Evolutionary conservation across 2,329 filamentous ascomycete genomes (phyloP), one percentile per base, ranked within the genome.

Genomic region (Bipolaris oryzae): DNA sequence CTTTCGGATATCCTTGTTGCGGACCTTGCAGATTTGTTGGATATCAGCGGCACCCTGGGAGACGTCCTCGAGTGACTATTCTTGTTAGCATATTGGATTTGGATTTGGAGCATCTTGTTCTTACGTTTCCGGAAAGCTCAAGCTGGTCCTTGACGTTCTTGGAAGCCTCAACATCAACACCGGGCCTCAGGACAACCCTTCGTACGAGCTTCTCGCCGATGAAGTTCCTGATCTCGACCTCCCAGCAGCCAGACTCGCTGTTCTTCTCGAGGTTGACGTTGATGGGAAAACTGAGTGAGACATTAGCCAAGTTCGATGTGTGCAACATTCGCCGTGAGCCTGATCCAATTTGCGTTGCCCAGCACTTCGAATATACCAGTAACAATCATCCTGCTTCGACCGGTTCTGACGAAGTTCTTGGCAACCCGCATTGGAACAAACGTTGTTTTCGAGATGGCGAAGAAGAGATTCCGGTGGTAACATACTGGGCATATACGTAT

Each of bases 1-100:
- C 91, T 96, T 75, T 63, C 96, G 92, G 86, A 99, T 99, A 96
- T 99, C 95, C 92, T 99, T 99, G 91, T 99, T 99, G 82, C 92
- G 89, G 82, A 99, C 95, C 84, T 88, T 88, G 92, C 95, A 99
- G 84, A 95, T 93, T 84, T 99, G 95, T 87, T 99, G 95, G 81
- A 99, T 97, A 81, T 99, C 95, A 82, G 95, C 95, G 71, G 95
- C 95, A 78, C 89, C 92, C 86, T 99, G 95, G 77, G 95, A 99
- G 70, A 99, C 95, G 79, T 88, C 88, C 87, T 99, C 96, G 74
- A 99, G 86, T 64, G 90, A 96, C 71, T 73, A 58, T 28, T 41
- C 9, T 42, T n/a, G 58, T 73, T 65, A 73, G 70, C 54, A 39
- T 50, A 50, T 23, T 54, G 34, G 41, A 7, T 18, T 34, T 42